Evolutionary conservation across 2,329 filamentous ascomycete species (phyloP).

Genomic region (Calonectria ilicicola): DNA sequence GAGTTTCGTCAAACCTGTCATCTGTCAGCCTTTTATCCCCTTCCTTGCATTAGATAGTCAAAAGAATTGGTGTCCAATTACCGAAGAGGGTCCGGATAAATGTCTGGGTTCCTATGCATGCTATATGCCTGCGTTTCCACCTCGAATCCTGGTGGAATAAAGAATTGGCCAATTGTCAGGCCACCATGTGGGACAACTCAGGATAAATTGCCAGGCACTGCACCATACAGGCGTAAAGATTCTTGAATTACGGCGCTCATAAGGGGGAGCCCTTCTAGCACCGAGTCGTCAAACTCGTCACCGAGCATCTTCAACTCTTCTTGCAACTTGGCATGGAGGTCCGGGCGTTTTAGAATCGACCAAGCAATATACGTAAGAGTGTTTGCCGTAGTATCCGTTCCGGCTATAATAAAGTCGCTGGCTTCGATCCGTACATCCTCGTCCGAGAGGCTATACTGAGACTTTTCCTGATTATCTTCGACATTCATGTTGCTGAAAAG

Average conservation of each 20-base stretch:
- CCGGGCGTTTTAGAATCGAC: background rate
- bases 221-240: background rate
- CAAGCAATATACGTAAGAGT: no score
- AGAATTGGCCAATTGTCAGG: background rate
- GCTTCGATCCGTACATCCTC: background rate
- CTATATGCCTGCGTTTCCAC: background rate
- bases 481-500: no score
- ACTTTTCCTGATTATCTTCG: no score
- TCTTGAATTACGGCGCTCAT: background rate
- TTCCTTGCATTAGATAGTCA: no score
- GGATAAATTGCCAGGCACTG: background rate
- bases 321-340: background rate
- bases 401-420: background rate
- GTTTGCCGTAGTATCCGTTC: no score
- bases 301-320: background rate
- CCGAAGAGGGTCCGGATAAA: background rate
- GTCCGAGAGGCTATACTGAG: background rate
- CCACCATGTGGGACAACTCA: background rate
- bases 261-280: background rate
- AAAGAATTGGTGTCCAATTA: no score
- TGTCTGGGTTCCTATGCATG: background rate
- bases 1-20: background rate
- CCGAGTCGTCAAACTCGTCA: background rate
- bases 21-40: no score
- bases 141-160: background rate